Evolutionary conservation across 345 rosid genomes (phyloP).

Genomic region (Salix purpurea): DNA sequence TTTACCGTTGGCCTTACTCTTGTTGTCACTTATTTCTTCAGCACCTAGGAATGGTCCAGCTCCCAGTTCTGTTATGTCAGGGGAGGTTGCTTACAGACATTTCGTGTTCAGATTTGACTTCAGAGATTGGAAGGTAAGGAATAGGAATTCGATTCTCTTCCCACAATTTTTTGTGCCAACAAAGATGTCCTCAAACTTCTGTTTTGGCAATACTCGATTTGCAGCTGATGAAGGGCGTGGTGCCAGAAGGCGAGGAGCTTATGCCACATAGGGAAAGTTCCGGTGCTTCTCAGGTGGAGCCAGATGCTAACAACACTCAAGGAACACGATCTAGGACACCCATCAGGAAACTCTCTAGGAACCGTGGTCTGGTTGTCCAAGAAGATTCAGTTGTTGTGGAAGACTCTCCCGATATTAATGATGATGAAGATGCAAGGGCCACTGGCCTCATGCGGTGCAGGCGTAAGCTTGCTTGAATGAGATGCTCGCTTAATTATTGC

Average conservation of each 20-base stretch:
- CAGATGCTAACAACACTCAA: conserved; percentile 23
- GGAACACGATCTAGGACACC: conserved; percentile 47
- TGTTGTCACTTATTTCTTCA: conserved; percentile 21
- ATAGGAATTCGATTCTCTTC: neutral
- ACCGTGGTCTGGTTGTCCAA: conserved; percentile 65
- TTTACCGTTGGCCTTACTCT: neutral
- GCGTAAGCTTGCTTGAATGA: conserved; percentile 10
- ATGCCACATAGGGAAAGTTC: conserved; percentile 57
- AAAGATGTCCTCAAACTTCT: neutral
- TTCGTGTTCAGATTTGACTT: conserved; percentile 87
- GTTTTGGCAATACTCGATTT: neutral
- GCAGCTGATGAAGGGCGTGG: conserved; percentile 52
- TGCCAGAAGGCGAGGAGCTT: conserved; percentile 63
- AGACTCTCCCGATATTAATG: conserved; percentile 13
- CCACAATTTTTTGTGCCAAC: too few species aligned
- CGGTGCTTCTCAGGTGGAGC: conserved; percentile 29
- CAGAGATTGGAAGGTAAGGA: conserved; percentile 82
- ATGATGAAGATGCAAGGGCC: neutral
- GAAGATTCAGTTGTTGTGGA: conserved; percentile 59
- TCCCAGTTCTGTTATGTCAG: conserved; percentile 46
- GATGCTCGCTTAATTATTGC: neutral
- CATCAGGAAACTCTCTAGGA: conserved; percentile 69
- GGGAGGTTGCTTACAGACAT: conserved; percentile 61
- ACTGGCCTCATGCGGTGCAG: conserved; percentile 9
- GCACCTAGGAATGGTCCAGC: conserved; percentile 84